Base-by-base conservation (phyloP, 164 flowering plant genomes). In the Echeveria elegans region DNA sequence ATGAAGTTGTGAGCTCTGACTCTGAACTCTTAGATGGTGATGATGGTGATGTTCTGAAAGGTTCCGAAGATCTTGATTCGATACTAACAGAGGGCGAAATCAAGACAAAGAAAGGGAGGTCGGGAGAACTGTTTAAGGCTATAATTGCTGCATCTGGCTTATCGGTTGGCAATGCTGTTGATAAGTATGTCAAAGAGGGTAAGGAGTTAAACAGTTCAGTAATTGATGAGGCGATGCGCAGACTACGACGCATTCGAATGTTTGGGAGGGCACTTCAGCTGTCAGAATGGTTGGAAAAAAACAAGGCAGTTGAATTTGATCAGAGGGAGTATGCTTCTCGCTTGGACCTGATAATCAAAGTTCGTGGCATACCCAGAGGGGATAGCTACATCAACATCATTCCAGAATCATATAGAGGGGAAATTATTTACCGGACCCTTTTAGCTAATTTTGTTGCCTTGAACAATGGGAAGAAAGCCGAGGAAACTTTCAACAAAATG, bases 251-350 rank as follows among this genome's bases (percentile, higher is more conserved):
- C 61, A 80, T 85, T 29, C 71, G 70, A 29, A 66, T 82, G 77
- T 87, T 41, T 74, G 74, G 65, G 24, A 90, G 70, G 79, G 98
- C 98, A 29, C 77, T 93, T 77, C 87, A 90, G 95, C 70, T 93
- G 19, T 82, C 83, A 5, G 90, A 88, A 71, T 88, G 96, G 97
- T 37, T 88, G 82, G 89, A 90, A 70, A 66, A 72, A 62, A 77
- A 66, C 2, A 77, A 81, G 58, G 70, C 31, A 8, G 28, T 81
- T 38, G 84, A 80, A 6, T 80, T 85, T 63, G 62, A 19, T 30
- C 96, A 90, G 75, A 78, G 81, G 68, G 87, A 93, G 75, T 88
- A 94, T 82, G 88, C 93, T 60, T 77, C 88, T 69, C 88, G 80
- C 14, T 60, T 93, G 69, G 90, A 88, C 82, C 75, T 90, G 69